phyloP scores from a whole-genome alignment of 148 eudicot genomes.

The Mesembryanthemum crystallinum region DNA sequence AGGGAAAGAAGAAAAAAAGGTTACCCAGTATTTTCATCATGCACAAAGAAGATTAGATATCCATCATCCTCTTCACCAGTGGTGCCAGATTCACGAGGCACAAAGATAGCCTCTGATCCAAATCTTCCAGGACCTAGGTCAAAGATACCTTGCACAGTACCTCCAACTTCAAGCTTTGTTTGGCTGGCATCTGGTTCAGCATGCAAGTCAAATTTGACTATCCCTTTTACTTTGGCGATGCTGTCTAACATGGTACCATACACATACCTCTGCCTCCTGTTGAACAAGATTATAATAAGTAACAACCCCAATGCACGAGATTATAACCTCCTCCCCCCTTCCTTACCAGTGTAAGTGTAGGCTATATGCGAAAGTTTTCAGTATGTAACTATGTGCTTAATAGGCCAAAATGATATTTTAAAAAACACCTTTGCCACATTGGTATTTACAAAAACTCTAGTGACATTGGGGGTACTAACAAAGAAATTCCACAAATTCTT shows the following conservation, averaged over 20 bases:
- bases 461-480: too few species aligned
- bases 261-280: conserved; percentile 83
- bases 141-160: conserved; percentile 71
- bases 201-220: conserved; percentile 88
- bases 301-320: neutral
- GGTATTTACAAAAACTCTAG: too few species aligned
- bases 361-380: too few species aligned
- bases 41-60: conserved; percentile 83
- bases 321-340: neutral
- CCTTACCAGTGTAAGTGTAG: too few species aligned
- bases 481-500: too few species aligned
- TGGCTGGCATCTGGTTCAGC: conserved; percentile 70
- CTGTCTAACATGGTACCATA: conserved; percentile 68
- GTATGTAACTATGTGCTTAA: too few species aligned
- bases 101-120: conserved; percentile 93
- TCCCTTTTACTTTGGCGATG: conserved; percentile 74
- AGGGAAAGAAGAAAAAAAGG: neutral
- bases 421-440: too few species aligned
- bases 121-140: conserved; percentile 81
- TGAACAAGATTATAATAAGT: neutral
- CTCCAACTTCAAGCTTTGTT: conserved; percentile 79
- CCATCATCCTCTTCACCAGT: conserved; percentile 90
- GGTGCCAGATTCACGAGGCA: conserved; percentile 66
- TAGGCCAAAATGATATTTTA: too few species aligned
- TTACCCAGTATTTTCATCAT: conserved; percentile 85